A percentile compares a stretch with the other conserved stretches of the same genome.
These are phyloP conservation scores for Cystobasidium sp. DNA, from an alignment of 1,284 basidiomycete species.

Conservation along the genomic window DNA sequence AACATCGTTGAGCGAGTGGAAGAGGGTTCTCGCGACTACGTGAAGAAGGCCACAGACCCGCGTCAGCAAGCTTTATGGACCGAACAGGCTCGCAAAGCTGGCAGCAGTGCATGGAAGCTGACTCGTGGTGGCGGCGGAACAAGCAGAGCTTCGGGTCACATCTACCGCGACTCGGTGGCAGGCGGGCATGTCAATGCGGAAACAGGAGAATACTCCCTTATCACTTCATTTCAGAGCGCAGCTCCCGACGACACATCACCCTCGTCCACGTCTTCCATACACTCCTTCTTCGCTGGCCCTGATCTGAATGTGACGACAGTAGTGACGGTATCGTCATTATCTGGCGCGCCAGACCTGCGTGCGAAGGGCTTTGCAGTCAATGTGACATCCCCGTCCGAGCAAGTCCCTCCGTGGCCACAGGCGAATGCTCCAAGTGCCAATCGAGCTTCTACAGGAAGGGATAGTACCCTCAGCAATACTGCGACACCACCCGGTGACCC, in stretches of 20 bases:
- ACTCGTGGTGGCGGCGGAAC: conserved; percentile 34
- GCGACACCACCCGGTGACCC: not conserved
- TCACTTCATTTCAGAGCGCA: conserved; percentile 1
- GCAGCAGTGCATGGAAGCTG: conserved; percentile 1
- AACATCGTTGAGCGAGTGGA: conserved; percentile 28
- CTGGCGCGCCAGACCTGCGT: not conserved
- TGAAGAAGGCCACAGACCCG: conserved; percentile 25
- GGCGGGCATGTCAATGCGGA: conserved; percentile 5
- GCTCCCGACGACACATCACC: not conserved
- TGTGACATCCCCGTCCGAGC: not conserved
- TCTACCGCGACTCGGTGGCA: not conserved
- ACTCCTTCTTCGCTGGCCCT: conserved; percentile 18
- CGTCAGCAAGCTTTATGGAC: conserved; percentile 21
- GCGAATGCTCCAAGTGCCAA: not conserved
- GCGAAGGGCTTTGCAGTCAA: not conserved
- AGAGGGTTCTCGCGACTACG: conserved; percentile 33
- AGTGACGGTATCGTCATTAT: conserved; percentile 12
- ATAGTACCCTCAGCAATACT: not conserved
- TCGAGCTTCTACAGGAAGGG: not conserved
- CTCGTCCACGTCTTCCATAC: conserved; percentile 10
- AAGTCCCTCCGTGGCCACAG: not conserved
- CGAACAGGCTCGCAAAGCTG: not conserved
- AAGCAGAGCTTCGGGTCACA: conserved; percentile 12
- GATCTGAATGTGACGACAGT: conserved; percentile 28
- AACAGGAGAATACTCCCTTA: conserved; percentile 24